These are phyloP conservation scores for Stephania yunnanensis DNA, from an alignment of 164 flowering plant species.

Conservation along the genomic window DNA sequence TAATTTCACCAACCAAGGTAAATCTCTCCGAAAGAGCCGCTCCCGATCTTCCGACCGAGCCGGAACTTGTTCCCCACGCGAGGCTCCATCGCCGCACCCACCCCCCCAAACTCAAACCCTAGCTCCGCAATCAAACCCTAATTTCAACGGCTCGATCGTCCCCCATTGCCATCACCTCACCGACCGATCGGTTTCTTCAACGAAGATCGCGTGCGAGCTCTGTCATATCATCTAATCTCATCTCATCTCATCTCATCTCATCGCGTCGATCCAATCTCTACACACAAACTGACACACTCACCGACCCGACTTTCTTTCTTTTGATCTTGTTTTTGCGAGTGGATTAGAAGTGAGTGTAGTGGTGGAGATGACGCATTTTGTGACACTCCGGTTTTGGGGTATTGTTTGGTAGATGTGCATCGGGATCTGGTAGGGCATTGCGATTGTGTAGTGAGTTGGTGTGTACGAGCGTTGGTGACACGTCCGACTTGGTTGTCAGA, in stretches of 20 bases:
- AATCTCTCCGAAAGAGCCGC: conserved; percentile 93
- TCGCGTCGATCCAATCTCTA: conserved; percentile 30
- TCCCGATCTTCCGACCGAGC: conserved; percentile 87
- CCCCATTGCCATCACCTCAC: neutral
- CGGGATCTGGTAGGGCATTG: no score
- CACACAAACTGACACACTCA: no score
- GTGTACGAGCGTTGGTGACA: no score
- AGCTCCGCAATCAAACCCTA: neutral
- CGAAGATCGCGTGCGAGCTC: neutral
- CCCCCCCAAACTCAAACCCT: neutral
- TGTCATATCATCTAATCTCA: no score
- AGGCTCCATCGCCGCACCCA: conserved; percentile 56
- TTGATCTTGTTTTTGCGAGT: neutral
- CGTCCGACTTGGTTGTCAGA: neutral
- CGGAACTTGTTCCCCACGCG: conserved; percentile 81
- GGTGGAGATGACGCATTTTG: no score
- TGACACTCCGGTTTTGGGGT: no score
- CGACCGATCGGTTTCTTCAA: neutral
- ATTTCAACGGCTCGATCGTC: neutral
- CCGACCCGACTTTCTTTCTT: neutral
- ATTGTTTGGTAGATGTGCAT: no score
- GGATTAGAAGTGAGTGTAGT: no score
- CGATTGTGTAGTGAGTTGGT: no score
- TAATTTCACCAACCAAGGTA: conserved; percentile 50
- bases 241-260: neutral